Conservation (phyloP, 768 basidiomycete species). For the Tylopilus sp. region DNA sequence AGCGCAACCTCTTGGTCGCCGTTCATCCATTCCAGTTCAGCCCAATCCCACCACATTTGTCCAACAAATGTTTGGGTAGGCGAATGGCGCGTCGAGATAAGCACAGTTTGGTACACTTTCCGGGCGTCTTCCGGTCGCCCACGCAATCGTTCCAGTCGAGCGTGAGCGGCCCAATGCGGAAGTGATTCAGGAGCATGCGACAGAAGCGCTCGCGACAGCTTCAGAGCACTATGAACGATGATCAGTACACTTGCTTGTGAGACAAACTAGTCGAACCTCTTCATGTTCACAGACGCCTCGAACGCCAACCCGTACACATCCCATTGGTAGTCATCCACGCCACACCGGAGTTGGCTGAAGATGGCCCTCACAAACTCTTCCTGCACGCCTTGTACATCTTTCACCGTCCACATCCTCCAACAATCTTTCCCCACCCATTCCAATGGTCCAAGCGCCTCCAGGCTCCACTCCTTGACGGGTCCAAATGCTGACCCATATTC, state of each 20-base stretch:
- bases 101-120: conserved; percentile 71
- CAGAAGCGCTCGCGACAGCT: conserved; percentile 63
- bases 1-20: conserved; percentile 48
- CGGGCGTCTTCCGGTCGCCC: conserved; percentile 65
- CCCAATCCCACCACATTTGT: conserved; percentile 79
- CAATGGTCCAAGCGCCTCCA: conserved; percentile 50
- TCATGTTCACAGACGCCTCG: conserved; percentile 56
- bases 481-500: conserved; percentile 61
- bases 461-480: conserved; percentile 65
- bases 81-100: conserved; percentile 43
- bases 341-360: conserved; percentile 54
- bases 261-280: conserved; percentile 41
- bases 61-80: conserved; percentile 36
- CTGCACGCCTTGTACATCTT: conserved; percentile 52
- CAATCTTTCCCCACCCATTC: conserved; percentile 39
- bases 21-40: conserved; percentile 77
- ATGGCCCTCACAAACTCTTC: conserved; percentile 49
- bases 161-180: conserved; percentile 72
- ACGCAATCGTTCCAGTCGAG: conserved; percentile 64
- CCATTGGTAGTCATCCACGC: conserved; percentile 56
- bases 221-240: conserved; percentile 50
- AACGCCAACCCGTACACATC: conserved; percentile 63
- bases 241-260: conserved; percentile 8
- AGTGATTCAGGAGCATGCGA: conserved; percentile 54
- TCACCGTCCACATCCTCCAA: conserved; percentile 42